Conservation (phyloP, 495 filamentous ascomycete genomes). For the Aspergillus asperescens region DNA sequence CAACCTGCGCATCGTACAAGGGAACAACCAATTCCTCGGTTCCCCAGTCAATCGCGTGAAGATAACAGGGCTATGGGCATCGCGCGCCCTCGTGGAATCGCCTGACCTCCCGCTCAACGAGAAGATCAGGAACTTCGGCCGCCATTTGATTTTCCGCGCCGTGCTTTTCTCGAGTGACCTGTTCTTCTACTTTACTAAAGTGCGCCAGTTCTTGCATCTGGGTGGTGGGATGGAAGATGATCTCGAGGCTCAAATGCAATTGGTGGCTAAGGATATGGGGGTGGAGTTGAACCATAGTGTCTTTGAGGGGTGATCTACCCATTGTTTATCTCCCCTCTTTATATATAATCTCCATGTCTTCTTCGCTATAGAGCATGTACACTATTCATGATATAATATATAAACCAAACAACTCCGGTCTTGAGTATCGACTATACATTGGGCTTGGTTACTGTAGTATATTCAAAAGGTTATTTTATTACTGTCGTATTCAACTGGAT, state of each 20-base stretch:
- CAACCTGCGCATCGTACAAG: conserved; percentile 89
- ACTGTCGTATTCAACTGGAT: background rate
- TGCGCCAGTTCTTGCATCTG: conserved; percentile 65
- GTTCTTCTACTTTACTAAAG: conserved; percentile 72
- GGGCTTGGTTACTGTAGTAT: too few species aligned
- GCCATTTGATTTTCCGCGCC: conserved; percentile 71
- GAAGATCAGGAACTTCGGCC: conserved; percentile 53
- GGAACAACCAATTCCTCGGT: conserved; percentile 77
- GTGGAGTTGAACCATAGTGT: conserved; percentile 82
- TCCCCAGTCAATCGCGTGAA: conserved; percentile 93
- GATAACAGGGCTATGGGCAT: conserved; percentile 89
- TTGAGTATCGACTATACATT: background rate
- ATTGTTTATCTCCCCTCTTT: too few species aligned
- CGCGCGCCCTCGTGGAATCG: conserved; percentile 66
- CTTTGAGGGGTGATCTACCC: conserved; percentile 59
- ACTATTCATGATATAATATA: background rate
- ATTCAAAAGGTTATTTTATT: background rate
- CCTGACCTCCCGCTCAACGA: conserved; percentile 52
- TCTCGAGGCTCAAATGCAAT: conserved; percentile 77
- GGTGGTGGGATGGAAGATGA: conserved; percentile 92
- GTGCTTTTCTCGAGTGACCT: conserved; percentile 77
- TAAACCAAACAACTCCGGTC: conserved; percentile 10
- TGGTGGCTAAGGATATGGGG: conserved; percentile 84
- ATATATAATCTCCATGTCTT: too few species aligned
- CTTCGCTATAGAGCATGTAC: conserved; percentile 5